Percentiles rank a stretch among this genome's conserved stretches.
These are phyloP conservation scores for Saccharomyces eubayanus DNA, from an alignment of 805 yeast species.

Conservation along the genomic window DNA sequence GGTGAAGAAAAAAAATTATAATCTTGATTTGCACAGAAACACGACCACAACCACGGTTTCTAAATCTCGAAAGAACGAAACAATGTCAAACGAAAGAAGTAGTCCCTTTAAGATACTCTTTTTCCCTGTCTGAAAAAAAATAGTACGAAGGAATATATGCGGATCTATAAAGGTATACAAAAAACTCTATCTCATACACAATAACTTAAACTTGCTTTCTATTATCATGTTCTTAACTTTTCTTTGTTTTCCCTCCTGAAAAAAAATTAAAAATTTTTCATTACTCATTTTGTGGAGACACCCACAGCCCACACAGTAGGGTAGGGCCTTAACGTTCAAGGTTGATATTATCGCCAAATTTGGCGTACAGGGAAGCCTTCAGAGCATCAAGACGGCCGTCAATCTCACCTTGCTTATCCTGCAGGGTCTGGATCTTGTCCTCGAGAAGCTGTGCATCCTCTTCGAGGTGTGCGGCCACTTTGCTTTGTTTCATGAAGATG, in stretches of 20 bases:
- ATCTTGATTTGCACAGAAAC: neutral
- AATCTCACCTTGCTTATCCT: constrained; percentile 41
- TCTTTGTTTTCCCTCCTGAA: neutral
- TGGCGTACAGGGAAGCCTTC: constrained; percentile 72
- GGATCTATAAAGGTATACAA: neutral
- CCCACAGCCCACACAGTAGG: neutral
- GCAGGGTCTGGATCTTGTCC: constrained; percentile 38
- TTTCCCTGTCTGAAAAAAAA: neutral
- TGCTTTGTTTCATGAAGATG: constrained; percentile 55
- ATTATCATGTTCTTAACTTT: neutral
- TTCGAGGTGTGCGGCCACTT: constrained; percentile 64
- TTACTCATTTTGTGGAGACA: neutral
- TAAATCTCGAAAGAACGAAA: neutral
- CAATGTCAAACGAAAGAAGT: neutral
- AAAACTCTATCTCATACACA: neutral
- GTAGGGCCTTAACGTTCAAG: constrained; percentile 47
- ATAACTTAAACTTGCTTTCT: neutral
- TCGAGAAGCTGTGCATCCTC: constrained; percentile 48
- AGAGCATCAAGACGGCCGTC: constrained; percentile 50
- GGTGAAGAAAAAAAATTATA: neutral
- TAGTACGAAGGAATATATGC: neutral
- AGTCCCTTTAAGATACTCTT: neutral
- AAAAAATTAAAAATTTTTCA: neutral
- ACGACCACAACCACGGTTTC: neutral
- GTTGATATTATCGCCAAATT: constrained; percentile 84